Percentiles rank a stretch among this genome's conserved stretches.
Evolutionary conservation across 2,329 filamentous ascomycete species (phyloP).

Genomic region (Cladosporium sp.): DNA sequence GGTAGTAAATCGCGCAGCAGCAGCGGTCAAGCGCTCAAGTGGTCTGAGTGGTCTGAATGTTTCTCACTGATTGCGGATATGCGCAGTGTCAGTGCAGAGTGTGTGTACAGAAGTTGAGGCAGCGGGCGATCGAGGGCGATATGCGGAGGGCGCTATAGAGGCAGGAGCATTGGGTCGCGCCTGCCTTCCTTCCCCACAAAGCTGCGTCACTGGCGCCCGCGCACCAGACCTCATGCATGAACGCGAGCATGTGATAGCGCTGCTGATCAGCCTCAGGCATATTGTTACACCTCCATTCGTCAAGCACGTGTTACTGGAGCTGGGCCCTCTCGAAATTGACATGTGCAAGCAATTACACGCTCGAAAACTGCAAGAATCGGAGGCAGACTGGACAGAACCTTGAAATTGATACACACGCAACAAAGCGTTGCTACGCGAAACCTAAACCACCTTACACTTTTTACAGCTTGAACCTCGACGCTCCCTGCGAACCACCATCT

Average conservation of each 20-base stretch:
- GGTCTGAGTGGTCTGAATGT: too few relatives aligned
- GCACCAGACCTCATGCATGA: slow-evolving; percentile 3
- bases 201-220: slow-evolving; percentile 6
- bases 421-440: too few relatives aligned
- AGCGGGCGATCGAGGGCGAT: neutral
- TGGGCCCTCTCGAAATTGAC: too few relatives aligned
- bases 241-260: slow-evolving; percentile 4
- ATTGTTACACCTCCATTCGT: neutral
- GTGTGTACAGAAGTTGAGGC: neutral
- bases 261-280: neutral
- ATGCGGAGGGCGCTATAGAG: slow-evolving; percentile 4
- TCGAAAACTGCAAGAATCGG: too few relatives aligned
- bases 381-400: too few relatives aligned
- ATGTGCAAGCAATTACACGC: too few relatives aligned
- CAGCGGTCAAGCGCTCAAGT: too few relatives aligned
- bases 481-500: slow-evolving; percentile 21
- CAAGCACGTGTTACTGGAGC: too few relatives aligned
- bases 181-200: slow-evolving; percentile 6
- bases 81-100: neutral
- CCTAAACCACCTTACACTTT: neutral
- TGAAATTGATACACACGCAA: too few relatives aligned
- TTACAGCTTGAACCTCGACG: slow-evolving; percentile 28
- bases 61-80: too few relatives aligned
- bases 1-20: too few relatives aligned
- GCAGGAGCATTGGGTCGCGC: slow-evolving; percentile 2